Conservation (phyloP, 1,284 basidiomycete genomes). For the Naganishia albida region DNA sequence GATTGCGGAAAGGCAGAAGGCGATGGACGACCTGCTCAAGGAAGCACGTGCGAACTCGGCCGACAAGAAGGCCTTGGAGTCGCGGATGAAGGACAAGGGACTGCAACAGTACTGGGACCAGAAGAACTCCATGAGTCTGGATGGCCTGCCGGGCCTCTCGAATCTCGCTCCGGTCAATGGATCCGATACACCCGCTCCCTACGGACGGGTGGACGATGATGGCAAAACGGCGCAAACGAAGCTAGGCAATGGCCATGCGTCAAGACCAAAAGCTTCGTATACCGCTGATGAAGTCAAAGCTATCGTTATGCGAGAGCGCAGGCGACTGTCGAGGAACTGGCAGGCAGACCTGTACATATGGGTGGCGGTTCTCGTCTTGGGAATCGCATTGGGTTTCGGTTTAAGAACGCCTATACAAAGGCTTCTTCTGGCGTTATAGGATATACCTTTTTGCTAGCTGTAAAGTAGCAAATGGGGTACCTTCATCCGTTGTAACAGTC, state of each 20-base stretch:
- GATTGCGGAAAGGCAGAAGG: conserved; percentile 2
- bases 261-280: conserved; percentile 4
- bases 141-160: conserved; percentile 14
- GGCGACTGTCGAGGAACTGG: conserved; percentile 16
- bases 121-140: conserved; percentile 28
- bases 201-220: conserved; percentile 5
- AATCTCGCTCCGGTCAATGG: conserved; percentile 19
- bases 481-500: too few species aligned
- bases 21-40: conserved; percentile 23
- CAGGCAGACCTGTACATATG: conserved; percentile 17
- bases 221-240: not conserved
- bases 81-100: conserved; percentile 16
- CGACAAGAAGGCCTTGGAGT: not conserved
- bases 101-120: conserved; percentile 30
- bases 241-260: not conserved
- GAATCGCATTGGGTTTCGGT: conserved; percentile 15
- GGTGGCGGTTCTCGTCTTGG: conserved; percentile 6
- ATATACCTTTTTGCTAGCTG: not conserved
- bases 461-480: too few species aligned
- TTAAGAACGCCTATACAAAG: not conserved
- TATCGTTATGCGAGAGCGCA: conserved; percentile 20
- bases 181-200: conserved; percentile 11
- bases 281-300: conserved; percentile 9
- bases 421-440: not conserved
- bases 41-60: not conserved